A percentile compares a stretch with the other conserved stretches of the same genome.
These are phyloP conservation scores for Urtica urens DNA, from an alignment of 306 rosid species.

Conservation along the genomic window DNA sequence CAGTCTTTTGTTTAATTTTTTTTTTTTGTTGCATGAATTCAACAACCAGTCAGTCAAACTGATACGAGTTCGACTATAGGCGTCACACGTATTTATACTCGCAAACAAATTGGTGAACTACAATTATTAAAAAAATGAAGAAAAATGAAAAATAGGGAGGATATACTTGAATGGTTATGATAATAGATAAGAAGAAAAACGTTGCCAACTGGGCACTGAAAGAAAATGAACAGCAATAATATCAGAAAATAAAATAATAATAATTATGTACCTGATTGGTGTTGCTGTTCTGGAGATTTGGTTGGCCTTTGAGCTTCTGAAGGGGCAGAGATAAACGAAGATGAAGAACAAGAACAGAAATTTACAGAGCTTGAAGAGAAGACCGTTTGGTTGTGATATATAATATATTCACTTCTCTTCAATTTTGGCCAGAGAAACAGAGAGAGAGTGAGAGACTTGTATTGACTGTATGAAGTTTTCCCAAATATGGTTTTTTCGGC, in stretches of 20 bases:
- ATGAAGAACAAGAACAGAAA: not conserved
- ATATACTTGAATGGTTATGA: slow-evolving; percentile 17
- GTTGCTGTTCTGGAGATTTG: not conserved
- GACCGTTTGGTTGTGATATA: not conserved
- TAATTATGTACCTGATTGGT: not conserved
- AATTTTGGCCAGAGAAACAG: not conserved
- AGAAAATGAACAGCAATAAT: no score
- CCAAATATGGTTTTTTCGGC: no score
- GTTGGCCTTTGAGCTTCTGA: slow-evolving; percentile 20
- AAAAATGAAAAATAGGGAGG: slow-evolving; percentile 6
- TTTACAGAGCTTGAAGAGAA: no score
- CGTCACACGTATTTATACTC: slow-evolving; percentile 11
- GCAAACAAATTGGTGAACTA: slow-evolving; percentile 5
- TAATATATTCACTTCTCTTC: no score
- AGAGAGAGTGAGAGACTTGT: not conserved
- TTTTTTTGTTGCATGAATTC: slow-evolving; percentile 1
- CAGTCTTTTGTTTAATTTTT: no score
- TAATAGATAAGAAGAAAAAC: slow-evolving; percentile 26
- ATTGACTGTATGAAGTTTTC: not conserved
- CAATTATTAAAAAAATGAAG: not conserved
- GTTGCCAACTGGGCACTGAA: not conserved
- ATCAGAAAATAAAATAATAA: not conserved
- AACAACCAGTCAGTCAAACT: slow-evolving; percentile 8
- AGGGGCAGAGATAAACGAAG: slow-evolving; percentile 15
- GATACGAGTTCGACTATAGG: slow-evolving; percentile 7